Percentiles rank a stretch among this genome's conserved stretches.
Evolutionary conservation across 192 early-diverging fungal species (phyloP).

Genomic region (Geosiphon pyriformis): DNA sequence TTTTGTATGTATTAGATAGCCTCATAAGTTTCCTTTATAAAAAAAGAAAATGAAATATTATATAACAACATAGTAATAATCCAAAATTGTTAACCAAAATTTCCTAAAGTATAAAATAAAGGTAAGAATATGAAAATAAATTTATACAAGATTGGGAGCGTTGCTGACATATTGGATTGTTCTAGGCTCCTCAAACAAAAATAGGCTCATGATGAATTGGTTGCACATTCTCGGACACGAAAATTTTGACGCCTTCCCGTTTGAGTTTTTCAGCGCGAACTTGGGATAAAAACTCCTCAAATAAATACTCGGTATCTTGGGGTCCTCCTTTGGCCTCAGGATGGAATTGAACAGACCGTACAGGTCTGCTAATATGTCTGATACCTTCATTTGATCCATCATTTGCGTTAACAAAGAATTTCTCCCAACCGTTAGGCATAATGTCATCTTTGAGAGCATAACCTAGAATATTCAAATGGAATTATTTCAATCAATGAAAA

Average conservation of each 20-base stretch:
- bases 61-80: no score
- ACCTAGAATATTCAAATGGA: slow-evolving; percentile 57
- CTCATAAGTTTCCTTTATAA: no score
- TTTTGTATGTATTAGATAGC: no score
- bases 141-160: no score
- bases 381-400: slow-evolving; percentile 96
- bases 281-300: slow-evolving; percentile 69
- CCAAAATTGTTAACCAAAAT: no score
- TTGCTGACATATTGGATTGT: no score
- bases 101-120: no score
- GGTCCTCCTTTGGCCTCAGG: slow-evolving; percentile 94
- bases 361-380: slow-evolving; percentile 64
- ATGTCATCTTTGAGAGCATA: slow-evolving; percentile 69
- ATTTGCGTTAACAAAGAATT: slow-evolving; percentile 92
- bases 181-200: no score
- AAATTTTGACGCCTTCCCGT: slow-evolving; percentile 13
- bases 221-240: neutral
- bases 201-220: no score
- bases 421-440: slow-evolving; percentile 68
- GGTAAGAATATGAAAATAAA: no score
- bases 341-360: slow-evolving; percentile 89
- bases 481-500: no score
- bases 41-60: no score
- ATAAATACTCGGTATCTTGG: slow-evolving; percentile 86
- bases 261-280: slow-evolving; percentile 58